Percentiles rank a stretch among this genome's conserved stretches.
phyloP scores from a whole-genome alignment of 176 grass and related monocot species.

The Chloris gayana region DNA sequence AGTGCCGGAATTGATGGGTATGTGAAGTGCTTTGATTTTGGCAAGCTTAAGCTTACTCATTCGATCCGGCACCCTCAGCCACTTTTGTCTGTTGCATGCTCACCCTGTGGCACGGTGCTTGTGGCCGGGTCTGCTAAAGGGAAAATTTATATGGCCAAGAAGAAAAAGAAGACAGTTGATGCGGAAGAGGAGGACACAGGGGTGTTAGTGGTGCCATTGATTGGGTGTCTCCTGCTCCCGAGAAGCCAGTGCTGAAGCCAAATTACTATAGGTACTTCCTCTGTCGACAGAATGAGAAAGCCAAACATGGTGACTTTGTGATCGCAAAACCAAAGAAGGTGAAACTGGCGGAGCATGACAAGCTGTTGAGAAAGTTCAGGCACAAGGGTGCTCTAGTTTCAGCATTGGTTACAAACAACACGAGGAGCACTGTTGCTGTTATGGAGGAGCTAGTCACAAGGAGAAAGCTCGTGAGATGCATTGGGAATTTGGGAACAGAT shows the following conservation, averaged over 20 bases:
- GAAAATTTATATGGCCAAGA: slow-evolving; percentile 64
- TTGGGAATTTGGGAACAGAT: slow-evolving; percentile 63
- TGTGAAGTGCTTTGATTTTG: slow-evolving; percentile 87
- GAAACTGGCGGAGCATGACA: slow-evolving; percentile 81
- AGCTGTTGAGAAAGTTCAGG: slow-evolving; percentile 74
- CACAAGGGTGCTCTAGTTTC: slow-evolving; percentile 86
- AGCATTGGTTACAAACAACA: slow-evolving; percentile 60
- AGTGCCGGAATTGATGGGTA: slow-evolving; percentile 94
- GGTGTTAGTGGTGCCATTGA: slow-evolving; percentile 43
- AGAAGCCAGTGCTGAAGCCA: slow-evolving; percentile 50
- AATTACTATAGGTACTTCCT: slow-evolving; percentile 71
- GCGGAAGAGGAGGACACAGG: slow-evolving; percentile 32
- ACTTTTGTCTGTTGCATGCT: slow-evolving; percentile 77
- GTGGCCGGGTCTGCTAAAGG: slow-evolving; percentile 82
- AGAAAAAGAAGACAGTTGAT: slow-evolving; percentile 51
- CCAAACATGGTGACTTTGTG: slow-evolving; percentile 64
- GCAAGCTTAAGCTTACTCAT: slow-evolving; percentile 72
- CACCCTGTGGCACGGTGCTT: slow-evolving; percentile 60
- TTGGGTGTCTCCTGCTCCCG: slow-evolving; percentile 42
- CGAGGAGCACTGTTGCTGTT: slow-evolving; percentile 58
- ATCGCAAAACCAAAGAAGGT: slow-evolving; percentile 63
- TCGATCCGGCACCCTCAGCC: slow-evolving; percentile 72
- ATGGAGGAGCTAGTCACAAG: slow-evolving; percentile 88
- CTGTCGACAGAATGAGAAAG: slow-evolving; percentile 72
- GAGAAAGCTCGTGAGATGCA: slow-evolving; percentile 71